Base-by-base conservation (phyloP, 1,284 basidiomycete genomes). In the Ustilago hordei region DNA sequence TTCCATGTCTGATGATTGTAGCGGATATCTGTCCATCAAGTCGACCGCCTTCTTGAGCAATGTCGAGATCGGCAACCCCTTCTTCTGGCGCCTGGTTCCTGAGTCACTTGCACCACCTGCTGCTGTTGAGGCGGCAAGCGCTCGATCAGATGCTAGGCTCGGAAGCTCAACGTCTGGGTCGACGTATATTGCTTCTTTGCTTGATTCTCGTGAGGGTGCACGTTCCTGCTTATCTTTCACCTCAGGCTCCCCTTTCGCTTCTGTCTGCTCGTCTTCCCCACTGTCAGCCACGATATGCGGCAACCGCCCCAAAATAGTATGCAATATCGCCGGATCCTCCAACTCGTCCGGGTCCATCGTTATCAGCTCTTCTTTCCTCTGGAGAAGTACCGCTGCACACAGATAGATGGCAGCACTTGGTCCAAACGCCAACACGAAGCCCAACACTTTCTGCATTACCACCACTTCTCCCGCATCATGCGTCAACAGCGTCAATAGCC, bases 401-500 rank as follows among this genome's bases (percentile, higher is more conserved):
- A 97, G 89, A 87, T 96, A 97, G 1, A 96, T 91, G 0, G 91
- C 89, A 1, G 89, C 88, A 39, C 93, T 90, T 4, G 95, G 95
- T 15, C 94, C 94, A 47, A 94, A 89, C 63, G 91, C 90, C 4
- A 97, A 87, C 7, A 97, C 87, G 84, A 91, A 97, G 87, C 96
- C 95, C 84, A 96, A 94, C 53, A 95, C 90, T 69, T 94, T 91
- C 86, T 95, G 94, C 36, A 94, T 92, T 32, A 67, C 53, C 4
- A 13, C 55, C 28, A 95, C 48, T 19, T 60, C 90, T 3, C 91
- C 89, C 28, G 95, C 89, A 81, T 96, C 94, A 86, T 98, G 95
- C 6, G 95, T 92, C 86, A 97, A 93, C 35, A 97, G 89, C 0
- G 95, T 96, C 43, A 98, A 88, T 43, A 97, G 90, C 88, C 95